phyloP scores from a whole-genome alignment of 78 protist genomes.

The Speleostelium caveatum region DNA sequence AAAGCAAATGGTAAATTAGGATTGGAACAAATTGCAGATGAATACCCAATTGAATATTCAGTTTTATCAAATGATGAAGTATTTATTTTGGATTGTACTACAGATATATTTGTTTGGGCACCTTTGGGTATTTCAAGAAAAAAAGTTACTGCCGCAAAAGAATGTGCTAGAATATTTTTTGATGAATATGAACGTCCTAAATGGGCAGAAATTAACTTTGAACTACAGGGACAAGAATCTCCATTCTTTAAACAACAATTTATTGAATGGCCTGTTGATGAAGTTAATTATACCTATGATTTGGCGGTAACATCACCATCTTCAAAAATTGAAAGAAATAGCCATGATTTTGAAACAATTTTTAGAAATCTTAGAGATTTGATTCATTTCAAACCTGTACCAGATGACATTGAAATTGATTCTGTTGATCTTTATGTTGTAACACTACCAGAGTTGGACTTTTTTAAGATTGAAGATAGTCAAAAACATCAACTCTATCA shows the following conservation, averaged over 20 bases:
- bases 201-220: constrained; percentile 19
- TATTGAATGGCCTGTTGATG: constrained; percentile 1
- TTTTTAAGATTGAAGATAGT: constrained; percentile 8
- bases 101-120: constrained; percentile 53
- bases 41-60: constrained; percentile 31
- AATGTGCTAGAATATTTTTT: constrained; percentile 51
- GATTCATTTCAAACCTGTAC: background rate
- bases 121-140: constrained; percentile 7
- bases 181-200: constrained; percentile 53
- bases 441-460: constrained; percentile 46
- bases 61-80: constrained; percentile 15
- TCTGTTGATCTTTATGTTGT: constrained; percentile 4
- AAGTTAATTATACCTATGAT: background rate
- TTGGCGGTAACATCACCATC: background rate
- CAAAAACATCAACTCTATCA: constrained; percentile 36
- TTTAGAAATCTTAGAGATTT: background rate
- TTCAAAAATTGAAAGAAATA: background rate
- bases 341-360: background rate
- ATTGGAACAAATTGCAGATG: constrained; percentile 26
- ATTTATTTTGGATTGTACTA: constrained; percentile 55
- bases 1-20: constrained; percentile 43
- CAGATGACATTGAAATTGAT: background rate
- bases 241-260: constrained; percentile 58
- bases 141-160: constrained; percentile 16
- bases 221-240: constrained; percentile 7